Base-by-base conservation (phyloP, 2,329 filamentous ascomycete species). In the Lachnellula hyalina region DNA sequence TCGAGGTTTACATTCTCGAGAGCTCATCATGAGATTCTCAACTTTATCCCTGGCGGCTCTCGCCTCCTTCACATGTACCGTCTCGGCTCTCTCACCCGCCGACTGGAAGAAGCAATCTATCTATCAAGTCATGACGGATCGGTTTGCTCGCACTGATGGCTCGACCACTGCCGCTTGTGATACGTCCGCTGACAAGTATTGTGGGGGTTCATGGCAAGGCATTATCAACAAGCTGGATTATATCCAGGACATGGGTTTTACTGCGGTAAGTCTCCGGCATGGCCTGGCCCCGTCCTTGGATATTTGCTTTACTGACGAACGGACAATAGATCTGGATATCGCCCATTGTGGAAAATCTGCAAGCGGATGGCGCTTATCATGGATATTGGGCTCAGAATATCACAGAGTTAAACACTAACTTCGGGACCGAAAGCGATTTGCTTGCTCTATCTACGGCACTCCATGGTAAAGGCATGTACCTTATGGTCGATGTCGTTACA, bases 401-500 rank as follows among this genome's bases (percentile, higher is more conserved):
- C 14, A 74, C 79, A 55, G 55, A 67, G 0, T 56, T 80, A 42
- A 80, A 81, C 61, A 64, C 68, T 3, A 73, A 78, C 55, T 80
- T 78, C 54, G 78, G 78, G 4, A 74, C 72, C 12, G 69, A 68
- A 25, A 68, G 72, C 32, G 77, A 80, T 58, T 64, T 81, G 52
- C 71, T 74, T 36, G 74, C 72, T 47, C 64, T 81, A 9, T 73
- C 72, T 38, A 67, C 64, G 32, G 72, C 74, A 8, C 64, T 79
- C 11, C 77, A 80, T 62, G 59, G 58, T 14, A 71, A 66, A 60
- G 75, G 71, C 55, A 80, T 75, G 76, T 78, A 75, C 57, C 60
- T 81, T 11, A 79, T 80, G 77, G 71, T 78, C 46, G 77, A 80
- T 58, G 72, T 77, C 2, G 77, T 79, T 9, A 72, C 76, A 40